Percentiles rank a stretch among this genome's conserved stretches.
phyloP scores from a whole-genome alignment of 805 yeast genomes.

The Saturnispora diversa region DNA sequence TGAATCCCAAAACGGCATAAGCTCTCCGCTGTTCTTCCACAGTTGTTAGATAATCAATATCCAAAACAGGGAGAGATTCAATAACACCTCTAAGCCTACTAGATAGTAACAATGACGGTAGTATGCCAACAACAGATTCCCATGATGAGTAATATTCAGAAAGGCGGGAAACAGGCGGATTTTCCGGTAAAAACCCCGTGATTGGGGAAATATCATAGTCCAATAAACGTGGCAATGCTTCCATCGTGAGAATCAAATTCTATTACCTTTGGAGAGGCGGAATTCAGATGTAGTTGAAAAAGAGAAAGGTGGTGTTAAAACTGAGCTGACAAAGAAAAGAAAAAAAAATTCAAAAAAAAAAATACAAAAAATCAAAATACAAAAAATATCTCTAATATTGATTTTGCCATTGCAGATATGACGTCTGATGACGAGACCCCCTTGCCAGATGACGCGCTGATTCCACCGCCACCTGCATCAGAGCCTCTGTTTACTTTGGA shows the following conservation, averaged over 20 bases:
- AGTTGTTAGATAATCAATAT: conserved; percentile 36
- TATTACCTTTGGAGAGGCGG: no score
- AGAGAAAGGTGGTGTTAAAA: no score
- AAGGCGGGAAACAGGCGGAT: conserved; percentile 51
- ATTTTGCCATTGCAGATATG: conserved; percentile 15
- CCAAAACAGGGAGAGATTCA: conserved; percentile 55
- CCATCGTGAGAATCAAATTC: conserved; percentile 4
- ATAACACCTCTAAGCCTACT: conserved; percentile 52
- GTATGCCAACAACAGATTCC: conserved; percentile 59
- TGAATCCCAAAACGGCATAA: conserved; percentile 66
- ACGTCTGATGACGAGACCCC: conserved; percentile 27
- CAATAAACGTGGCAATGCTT: conserved; percentile 40
- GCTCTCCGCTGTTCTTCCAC: conserved; percentile 67
- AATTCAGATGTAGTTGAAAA: no score
- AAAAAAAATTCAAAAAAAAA: no score
- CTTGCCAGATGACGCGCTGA: conserved; percentile 23
- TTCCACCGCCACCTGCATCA: conserved; percentile 27
- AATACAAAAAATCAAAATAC: no score
- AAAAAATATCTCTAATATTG: no score
- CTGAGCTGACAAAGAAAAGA: no score
- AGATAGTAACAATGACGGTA: conserved; percentile 70
- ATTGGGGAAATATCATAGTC: conserved; percentile 63
- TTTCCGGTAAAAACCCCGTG: conserved; percentile 74
- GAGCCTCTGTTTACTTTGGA: conserved; percentile 30
- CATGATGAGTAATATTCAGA: conserved; percentile 62